Conservation (phyloP, 768 basidiomycete species). For the Xerocomellus intermedius region DNA sequence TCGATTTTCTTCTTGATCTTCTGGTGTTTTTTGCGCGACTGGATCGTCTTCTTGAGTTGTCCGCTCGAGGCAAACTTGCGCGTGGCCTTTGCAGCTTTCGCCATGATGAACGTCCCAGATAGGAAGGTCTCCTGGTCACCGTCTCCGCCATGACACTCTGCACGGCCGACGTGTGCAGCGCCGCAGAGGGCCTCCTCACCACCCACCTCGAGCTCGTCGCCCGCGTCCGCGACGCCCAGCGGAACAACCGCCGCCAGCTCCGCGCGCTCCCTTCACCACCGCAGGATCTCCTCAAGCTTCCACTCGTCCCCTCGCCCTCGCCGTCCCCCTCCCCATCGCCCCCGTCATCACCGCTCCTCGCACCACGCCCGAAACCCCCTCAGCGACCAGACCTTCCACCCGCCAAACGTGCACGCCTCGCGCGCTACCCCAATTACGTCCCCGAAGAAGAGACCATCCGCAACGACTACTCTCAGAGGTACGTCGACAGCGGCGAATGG, state of each 20-base stretch:
- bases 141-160: conserved; percentile 8
- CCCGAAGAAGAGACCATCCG: conserved; percentile 95
- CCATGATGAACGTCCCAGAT: conserved; percentile 37
- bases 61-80: conserved; percentile 89
- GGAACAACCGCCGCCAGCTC: conserved; percentile 54
- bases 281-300: conserved; percentile 51
- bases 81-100: conserved; percentile 63
- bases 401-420: conserved; percentile 70
- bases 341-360: conserved; percentile 42
- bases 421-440: conserved; percentile 77
- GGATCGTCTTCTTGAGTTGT: conserved; percentile 82
- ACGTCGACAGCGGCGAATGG: conserved; percentile 90
- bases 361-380: conserved; percentile 32
- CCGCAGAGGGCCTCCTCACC: conserved; percentile 65
- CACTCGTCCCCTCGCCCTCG: conserved; percentile 57
- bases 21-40: conserved; percentile 78
- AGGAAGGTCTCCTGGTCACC: conserved; percentile 14
- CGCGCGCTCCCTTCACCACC: conserved; percentile 56
- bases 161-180: conserved; percentile 51
- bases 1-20: conserved; percentile 71
- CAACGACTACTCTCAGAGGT: conserved; percentile 90
- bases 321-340: conserved; percentile 51
- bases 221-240: conserved; percentile 55
- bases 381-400: conserved; percentile 56
- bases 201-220: conserved; percentile 58